Base-by-base conservation (phyloP, 2,329 filamentous ascomycete genomes). In the Neonectria hederae region DNA sequence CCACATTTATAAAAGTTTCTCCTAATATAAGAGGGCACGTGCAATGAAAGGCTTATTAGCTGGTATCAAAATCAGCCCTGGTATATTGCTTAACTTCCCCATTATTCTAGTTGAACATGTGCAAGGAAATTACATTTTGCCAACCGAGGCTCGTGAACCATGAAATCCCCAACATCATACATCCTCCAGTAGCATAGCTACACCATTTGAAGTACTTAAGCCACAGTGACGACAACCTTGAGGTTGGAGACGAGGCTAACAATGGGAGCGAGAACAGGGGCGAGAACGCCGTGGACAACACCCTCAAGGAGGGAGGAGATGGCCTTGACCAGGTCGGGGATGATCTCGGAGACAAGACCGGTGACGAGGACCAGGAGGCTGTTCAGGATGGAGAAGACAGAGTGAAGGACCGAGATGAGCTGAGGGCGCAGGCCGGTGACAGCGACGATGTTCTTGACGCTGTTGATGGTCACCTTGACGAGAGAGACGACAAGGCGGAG, bases 401-500 rank as follows among this genome's bases (percentile, higher is more conserved):
- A 21, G 26, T 51, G 48, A 1, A 51, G 28, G 48, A 51, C 17
- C 5, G 48, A 51, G n/a, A 21, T 13, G 9, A 51, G 28, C 28
- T 51, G 48, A 51, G 48, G 48, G 5, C n/a, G n/a, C n/a, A 51
- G 48, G 48, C 48, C 48, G 10, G 28, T 51, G 48, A 51, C 48
- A n/a, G 26, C 30, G 19, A 51, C 48, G 11, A 51, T 51, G 48
- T 5, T 26, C 13, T 21, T 21, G 48, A 51, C 48, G 28, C 30
- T 51, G n/a, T 28, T 1, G 2, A 51, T 7, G 5, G 19, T 30
- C 9, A 51, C 22, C 10, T 28, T 21, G 2, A 51, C 48, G n/a
- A 51, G 26, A n/a, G n/a, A 11, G 26, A 51, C 48, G 30, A 51
- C 48, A 11, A 51, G 48, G n/a, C 17, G 32, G 48, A 51, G 26